These are phyloP conservation scores for Panicum hallii DNA, from an alignment of 202 grass and related monocot genomes.

Conservation along the genomic window DNA sequence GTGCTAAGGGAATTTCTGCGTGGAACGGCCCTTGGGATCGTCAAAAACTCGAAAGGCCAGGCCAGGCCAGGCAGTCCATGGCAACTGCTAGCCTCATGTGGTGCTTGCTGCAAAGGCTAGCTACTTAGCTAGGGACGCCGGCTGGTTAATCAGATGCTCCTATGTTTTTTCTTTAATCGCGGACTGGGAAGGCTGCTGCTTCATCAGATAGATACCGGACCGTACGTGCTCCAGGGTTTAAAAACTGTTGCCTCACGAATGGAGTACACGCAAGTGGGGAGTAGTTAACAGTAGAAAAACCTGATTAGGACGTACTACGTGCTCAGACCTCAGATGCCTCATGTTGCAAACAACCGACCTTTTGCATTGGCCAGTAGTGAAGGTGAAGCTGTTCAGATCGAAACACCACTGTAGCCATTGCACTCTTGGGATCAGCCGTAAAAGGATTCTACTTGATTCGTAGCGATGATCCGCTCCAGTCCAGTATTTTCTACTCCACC, in stretches of 20 bases:
- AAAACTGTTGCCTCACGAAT: not conserved
- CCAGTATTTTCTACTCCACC: too few species aligned
- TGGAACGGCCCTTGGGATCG: not conserved
- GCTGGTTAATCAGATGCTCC: slow-evolving; percentile 49
- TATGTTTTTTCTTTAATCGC: slow-evolving; percentile 40
- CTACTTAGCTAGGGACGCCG: not conserved
- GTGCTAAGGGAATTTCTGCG: not conserved
- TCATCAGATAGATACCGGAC: not conserved
- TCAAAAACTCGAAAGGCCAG: slow-evolving; percentile 2
- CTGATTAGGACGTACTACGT: not conserved
- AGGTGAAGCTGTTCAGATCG: not conserved
- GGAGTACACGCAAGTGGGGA: slow-evolving; percentile 20
- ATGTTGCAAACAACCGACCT: not conserved
- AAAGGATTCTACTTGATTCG: too few species aligned
- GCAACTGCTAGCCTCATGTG: slow-evolving; percentile 27
- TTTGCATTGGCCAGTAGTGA: not conserved
- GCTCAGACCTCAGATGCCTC: not conserved
- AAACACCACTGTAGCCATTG: not conserved
- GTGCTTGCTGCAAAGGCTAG: slow-evolving; percentile 14
- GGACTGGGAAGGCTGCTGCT: not conserved
- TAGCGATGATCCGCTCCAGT: too few species aligned
- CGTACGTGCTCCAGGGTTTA: slow-evolving; percentile 12
- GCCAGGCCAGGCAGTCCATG: too few species aligned
- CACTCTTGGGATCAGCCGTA: too few species aligned
- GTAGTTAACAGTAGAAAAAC: not conserved